phyloP scores from a whole-genome alignment of 371 early-diverging fungal species.

The Mortierella sp. region DNA sequence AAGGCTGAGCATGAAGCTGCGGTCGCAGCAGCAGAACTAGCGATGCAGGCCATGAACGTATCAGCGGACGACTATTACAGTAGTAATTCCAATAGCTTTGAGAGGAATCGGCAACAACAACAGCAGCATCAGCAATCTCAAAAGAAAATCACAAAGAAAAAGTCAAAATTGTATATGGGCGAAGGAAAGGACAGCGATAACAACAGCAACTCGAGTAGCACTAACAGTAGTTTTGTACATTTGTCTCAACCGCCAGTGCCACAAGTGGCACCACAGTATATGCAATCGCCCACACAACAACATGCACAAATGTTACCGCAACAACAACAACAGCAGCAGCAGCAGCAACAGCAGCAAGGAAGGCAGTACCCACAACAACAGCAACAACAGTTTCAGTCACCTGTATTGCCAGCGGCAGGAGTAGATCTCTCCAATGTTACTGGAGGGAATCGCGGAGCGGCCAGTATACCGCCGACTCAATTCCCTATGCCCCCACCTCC shows the following conservation, averaged over 20 bases:
- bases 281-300: conserved; percentile 7
- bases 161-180: conserved; percentile 29
- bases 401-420: conserved; percentile 1
- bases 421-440: background rate
- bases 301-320: conserved; percentile 5
- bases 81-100: background rate
- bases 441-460: background rate
- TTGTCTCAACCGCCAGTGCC: conserved; percentile 20
- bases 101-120: conserved; percentile 9
- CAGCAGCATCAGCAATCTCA: no score
- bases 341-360: conserved; percentile 12
- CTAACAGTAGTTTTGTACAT: conserved; percentile 42
- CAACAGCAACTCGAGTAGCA: conserved; percentile 44
- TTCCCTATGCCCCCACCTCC: conserved; percentile 48
- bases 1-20: conserved; percentile 48
- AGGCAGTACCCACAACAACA: background rate
- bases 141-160: conserved; percentile 29
- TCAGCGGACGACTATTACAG: conserved; percentile 19
- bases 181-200: conserved; percentile 33
- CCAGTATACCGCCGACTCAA: conserved; percentile 10
- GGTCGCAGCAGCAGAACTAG: conserved; percentile 37
- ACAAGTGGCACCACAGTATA: background rate
- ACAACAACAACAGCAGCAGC: conserved; percentile 20
- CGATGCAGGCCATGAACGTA: conserved; percentile 29
- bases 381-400: conserved; percentile 2